These are phyloP conservation scores for Pythium brachiatum DNA, from an alignment of 352 stramenopile genomes.

Conservation along the genomic window DNA sequence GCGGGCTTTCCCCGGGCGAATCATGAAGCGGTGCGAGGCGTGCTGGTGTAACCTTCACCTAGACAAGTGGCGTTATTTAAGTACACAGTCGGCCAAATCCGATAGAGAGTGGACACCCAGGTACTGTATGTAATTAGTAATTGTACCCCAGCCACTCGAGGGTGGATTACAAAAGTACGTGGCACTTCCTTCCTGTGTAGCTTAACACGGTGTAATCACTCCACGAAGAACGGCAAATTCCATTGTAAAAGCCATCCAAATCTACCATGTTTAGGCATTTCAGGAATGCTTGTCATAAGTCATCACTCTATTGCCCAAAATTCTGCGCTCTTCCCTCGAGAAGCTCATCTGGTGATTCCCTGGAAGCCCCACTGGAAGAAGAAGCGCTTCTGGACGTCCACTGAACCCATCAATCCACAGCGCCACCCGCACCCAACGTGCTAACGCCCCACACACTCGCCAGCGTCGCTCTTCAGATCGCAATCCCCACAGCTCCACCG, in stretches of 20 bases:
- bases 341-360: background rate
- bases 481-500: background rate
- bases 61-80: background rate
- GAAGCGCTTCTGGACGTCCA: too few relatives aligned
- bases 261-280: background rate
- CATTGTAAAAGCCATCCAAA: background rate
- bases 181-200: too few relatives aligned
- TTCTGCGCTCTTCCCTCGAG: background rate
- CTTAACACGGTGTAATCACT: too few relatives aligned
- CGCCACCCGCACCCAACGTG: background rate
- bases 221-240: too few relatives aligned
- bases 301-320: background rate
- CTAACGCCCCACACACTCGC: background rate
- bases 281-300: background rate
- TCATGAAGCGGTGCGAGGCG: background rate
- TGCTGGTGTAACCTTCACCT: background rate
- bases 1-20: constrained; percentile 7
- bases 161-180: too few relatives aligned
- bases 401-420: constrained; percentile 3
- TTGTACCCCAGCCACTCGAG: too few relatives aligned
- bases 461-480: background rate
- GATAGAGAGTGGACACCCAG: too few relatives aligned
- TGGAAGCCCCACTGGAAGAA: background rate
- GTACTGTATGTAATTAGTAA: too few relatives aligned
- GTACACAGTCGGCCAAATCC: too few relatives aligned